phyloP scores from a whole-genome alignment of 2,329 filamentous ascomycete species.

The Xylaria arbuscula region DNA sequence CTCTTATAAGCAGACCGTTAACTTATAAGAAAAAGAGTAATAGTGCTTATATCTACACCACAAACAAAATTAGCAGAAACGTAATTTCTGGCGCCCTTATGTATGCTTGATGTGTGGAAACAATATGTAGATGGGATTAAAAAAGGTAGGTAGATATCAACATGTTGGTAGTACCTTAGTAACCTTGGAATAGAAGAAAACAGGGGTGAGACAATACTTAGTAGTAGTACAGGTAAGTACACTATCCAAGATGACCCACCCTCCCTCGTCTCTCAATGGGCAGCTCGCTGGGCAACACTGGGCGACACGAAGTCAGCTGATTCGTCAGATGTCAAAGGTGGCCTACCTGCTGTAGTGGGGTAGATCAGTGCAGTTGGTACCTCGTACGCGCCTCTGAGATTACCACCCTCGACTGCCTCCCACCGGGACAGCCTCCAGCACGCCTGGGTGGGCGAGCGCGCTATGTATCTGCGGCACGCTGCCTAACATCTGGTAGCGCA shows the following conservation, averaged over 20 bases:
- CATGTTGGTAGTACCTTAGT: conserved; percentile 4
- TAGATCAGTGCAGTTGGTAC: conserved; percentile 16
- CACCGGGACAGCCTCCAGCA: not conserved
- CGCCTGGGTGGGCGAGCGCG: not conserved
- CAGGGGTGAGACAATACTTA: conserved; percentile 1
- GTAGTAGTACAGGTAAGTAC: conserved; percentile 1
- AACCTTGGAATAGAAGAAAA: conserved; percentile 6
- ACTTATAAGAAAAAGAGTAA: not conserved
- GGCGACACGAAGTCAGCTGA: conserved; percentile 36
- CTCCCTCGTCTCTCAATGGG: conserved; percentile 28
- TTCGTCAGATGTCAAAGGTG: conserved; percentile 36
- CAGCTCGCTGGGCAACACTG: conserved; percentile 21
- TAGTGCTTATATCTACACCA: not conserved
- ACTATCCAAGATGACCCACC: conserved; percentile 7
- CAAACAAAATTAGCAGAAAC: conserved; percentile 16
- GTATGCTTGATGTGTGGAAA: conserved; percentile 25
- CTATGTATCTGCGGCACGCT: not conserved
- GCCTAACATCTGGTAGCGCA: not conserved
- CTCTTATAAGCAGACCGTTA: too few relatives aligned
- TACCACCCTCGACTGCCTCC: not conserved
- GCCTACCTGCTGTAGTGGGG: conserved; percentile 24
- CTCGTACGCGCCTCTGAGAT: not conserved
- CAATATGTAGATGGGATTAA: not conserved
- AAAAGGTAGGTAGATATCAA: conserved; percentile 14
- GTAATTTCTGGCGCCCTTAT: not conserved